These are phyloP conservation scores for Aspergillus fumigatus DNA, from an alignment of 2,329 filamentous ascomycete species.

Conservation along the genomic window DNA sequence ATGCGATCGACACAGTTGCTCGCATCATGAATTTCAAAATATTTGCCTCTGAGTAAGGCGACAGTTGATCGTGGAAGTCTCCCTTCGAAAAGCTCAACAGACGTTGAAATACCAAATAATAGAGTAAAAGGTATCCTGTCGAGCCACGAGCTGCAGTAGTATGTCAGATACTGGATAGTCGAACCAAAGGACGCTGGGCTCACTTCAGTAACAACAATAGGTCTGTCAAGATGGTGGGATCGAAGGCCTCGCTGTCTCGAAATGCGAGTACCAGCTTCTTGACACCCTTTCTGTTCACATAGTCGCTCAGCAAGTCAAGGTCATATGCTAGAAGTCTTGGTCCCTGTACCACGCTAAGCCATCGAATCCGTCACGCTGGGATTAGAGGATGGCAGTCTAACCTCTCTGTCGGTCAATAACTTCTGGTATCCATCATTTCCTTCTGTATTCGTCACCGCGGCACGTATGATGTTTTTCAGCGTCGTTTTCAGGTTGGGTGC, in stretches of 20 bases:
- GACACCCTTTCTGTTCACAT: conserved; percentile 33
- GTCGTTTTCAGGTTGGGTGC: conserved; percentile 43
- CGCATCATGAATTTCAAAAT: conserved; percentile 51
- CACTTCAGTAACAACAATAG: conserved; percentile 46
- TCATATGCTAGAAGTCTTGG: conserved; percentile 43
- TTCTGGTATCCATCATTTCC: conserved; percentile 37
- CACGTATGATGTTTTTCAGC: conserved; percentile 44
- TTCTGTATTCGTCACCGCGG: conserved; percentile 35
- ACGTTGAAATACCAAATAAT: conserved; percentile 59
- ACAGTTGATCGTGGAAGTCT: conserved; percentile 52
- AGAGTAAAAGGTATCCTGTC: conserved; percentile 58
- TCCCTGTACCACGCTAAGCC: conserved; percentile 22
- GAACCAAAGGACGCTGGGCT: conserved; percentile 7
- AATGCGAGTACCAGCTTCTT: conserved; percentile 41
- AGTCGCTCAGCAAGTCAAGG: conserved; percentile 42
- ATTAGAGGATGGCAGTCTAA: conserved; percentile 15
- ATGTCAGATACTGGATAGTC: conserved; percentile 17
- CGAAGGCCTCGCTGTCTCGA: conserved; percentile 46
- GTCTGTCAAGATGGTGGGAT: conserved; percentile 41
- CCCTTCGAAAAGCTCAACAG: conserved; percentile 57
- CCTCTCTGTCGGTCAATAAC: conserved; percentile 36
- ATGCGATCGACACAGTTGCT: conserved; percentile 44
- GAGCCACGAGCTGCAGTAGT: conserved; percentile 50
- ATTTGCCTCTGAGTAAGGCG: conserved; percentile 48
- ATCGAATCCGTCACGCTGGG: background rate